Conservation (phyloP, 495 filamentous ascomycete species). For the Penicillium paxilli region DNA sequence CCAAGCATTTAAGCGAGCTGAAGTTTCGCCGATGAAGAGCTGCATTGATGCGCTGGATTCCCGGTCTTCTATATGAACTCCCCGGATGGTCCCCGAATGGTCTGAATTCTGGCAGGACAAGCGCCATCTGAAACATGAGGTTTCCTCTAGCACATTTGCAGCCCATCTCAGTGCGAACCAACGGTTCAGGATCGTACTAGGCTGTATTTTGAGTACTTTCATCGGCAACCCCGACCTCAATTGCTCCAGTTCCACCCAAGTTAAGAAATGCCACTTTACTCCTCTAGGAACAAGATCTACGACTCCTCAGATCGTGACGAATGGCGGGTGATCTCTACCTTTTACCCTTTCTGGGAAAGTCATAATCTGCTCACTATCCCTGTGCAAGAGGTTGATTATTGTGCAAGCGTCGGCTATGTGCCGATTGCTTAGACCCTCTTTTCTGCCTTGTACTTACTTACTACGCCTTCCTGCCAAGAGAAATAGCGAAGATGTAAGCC, state of each 20-base stretch:
- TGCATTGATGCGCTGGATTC: neutral
- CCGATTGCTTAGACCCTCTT: neutral
- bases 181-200: neutral
- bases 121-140: neutral
- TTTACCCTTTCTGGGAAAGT: neutral
- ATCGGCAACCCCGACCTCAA: neutral
- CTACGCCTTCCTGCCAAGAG: too few species aligned
- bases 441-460: neutral
- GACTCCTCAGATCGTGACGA: too few species aligned
- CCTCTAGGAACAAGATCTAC: neutral
- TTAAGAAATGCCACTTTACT: neutral
- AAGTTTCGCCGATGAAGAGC: neutral
- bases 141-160: neutral
- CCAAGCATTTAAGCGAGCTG: neutral
- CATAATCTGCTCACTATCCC: too few species aligned
- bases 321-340: neutral
- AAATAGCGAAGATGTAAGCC: too few species aligned
- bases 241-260: neutral
- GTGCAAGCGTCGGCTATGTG: neutral
- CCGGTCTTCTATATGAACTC: neutral
- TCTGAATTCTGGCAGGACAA: neutral
- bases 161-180: neutral
- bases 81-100: conserved; percentile 1
- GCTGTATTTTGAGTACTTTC: too few species aligned
- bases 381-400: neutral